A percentile compares a stretch with the other conserved stretches of the same genome.
Evolutionary conservation across 176 grass and related monocot species (phyloP).

Genomic region (Cenchrus purpureus): DNA sequence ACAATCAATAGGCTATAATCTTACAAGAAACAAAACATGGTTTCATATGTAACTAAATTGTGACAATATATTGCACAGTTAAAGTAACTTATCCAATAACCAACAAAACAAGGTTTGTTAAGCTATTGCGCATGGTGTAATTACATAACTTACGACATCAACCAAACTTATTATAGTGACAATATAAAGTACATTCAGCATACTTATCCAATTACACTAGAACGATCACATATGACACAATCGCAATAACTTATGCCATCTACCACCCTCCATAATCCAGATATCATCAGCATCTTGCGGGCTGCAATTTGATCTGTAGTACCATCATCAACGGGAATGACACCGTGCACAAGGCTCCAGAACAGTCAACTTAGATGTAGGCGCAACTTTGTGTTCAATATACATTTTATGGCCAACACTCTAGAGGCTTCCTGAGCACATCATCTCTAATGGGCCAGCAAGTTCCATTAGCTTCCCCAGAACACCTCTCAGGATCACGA

Average conservation of each 20-base stretch:
- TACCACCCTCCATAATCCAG: neutral
- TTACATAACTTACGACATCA: no score
- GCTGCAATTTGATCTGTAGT: neutral
- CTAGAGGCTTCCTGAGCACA: neutral
- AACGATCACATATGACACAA: no score
- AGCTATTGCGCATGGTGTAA: no score
- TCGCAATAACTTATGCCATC: neutral
- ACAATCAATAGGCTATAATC: neutral
- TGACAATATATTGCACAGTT: neutral
- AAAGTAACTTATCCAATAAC: neutral
- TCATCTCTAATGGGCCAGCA: neutral
- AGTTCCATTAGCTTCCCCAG: no score
- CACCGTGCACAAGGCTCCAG: neutral
- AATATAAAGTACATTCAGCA: no score
- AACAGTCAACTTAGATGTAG: neutral
- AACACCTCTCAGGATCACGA: neutral
- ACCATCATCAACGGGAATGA: neutral
- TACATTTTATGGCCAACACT: neutral
- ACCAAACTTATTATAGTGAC: no score
- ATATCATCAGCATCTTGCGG: neutral
- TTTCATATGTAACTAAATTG: neutral
- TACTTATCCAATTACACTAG: neutral
- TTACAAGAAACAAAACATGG: neutral
- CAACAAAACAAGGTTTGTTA: neutral
- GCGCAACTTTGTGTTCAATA: neutral